Evolutionary conservation across 2,329 filamentous ascomycete species (phyloP), one percentile per base, ranked within the genome.

Genomic region (Cladosporium sp.): DNA sequence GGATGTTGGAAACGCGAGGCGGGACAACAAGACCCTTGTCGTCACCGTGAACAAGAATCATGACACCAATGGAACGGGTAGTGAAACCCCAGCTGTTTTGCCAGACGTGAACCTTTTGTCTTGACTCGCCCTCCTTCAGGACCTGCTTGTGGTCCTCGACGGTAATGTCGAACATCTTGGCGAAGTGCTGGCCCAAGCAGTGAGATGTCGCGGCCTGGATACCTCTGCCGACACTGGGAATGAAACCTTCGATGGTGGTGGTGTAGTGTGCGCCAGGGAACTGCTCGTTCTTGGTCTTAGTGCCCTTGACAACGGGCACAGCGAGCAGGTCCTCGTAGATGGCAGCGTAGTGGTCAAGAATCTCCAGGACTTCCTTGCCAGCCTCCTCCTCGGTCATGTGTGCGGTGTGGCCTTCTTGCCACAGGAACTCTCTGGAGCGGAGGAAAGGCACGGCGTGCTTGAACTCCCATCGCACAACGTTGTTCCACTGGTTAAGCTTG

Each of bases 71-170:
- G 65, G 94, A 92, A 77, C 95, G 92, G 64, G 95, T 99, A 1
- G 94, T 98, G 67, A 99, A 87, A 80, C 95, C 95, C 95, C 95
- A 99, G 16, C 93, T 97, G 84, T 99, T 99, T 79, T 99, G 95
- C 93, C 94, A 98, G 65, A 98, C 93, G 76, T 94, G 83, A 65
- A 97, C 82, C 74, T 92, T 89, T 72, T 89, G 85, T 70, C 91
- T 91, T 80, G 91, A 90, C 78, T 95, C 88, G 58, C 86, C 88
- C 31, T 77, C 78, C 56, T 85, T 83, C 75, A 89, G 88, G 14
- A 73, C 63, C 60, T 85, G 86, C 67, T 84, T 83, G 28, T 95
- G 95, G 76, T 99, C 93, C 79, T 99, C 94, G 33, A 99, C 92
- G 0, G 91, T 96, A 78, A 99, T 98, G 79, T 95, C 91, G 78